Conservation (phyloP, 1,139 yeast species). For the Debaryomyces singareniensis region DNA sequence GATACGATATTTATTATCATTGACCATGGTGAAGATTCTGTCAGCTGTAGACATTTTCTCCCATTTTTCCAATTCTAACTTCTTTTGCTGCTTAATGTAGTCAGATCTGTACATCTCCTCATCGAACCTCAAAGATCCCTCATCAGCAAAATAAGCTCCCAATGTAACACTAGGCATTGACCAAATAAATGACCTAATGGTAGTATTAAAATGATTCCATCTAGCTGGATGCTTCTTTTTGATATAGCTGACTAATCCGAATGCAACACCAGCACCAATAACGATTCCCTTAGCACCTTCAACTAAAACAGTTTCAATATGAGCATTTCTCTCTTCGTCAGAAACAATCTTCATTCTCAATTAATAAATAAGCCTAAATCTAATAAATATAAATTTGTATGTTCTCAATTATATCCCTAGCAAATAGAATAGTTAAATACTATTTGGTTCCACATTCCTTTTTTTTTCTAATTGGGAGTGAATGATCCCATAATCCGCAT, state of each 20-base stretch:
- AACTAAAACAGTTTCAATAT: constrained; percentile 44
- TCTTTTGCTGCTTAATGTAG: constrained; percentile 9
- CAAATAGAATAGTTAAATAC: too few relatives aligned
- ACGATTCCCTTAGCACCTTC: constrained; percentile 63
- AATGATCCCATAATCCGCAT: too few relatives aligned
- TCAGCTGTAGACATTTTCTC: constrained; percentile 33
- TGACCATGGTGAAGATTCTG: constrained; percentile 34
- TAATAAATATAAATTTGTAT: too few relatives aligned
- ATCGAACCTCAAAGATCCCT: constrained; percentile 52
- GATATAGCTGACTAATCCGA: constrained; percentile 32
- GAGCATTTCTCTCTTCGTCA: constrained; percentile 61
- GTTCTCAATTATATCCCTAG: too few relatives aligned
- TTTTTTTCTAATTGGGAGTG: too few relatives aligned
- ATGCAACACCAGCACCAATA: constrained; percentile 49
- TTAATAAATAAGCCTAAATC: too few relatives aligned
- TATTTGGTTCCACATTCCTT: too few relatives aligned
- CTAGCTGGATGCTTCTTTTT: constrained; percentile 17
- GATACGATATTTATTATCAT: constrained; percentile 62
- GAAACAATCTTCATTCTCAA: constrained; percentile 74
- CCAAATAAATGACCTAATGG: constrained; percentile 52
- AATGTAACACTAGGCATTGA: constrained; percentile 54
- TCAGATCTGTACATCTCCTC: constrained; percentile 34
- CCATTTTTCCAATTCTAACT: constrained; percentile 41
- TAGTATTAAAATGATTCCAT: constrained; percentile 22
- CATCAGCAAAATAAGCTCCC: constrained; percentile 54